A percentile compares a stretch with the other conserved stretches of the same genome.
Evolutionary conservation across 805 yeast species (phyloP).

Genomic region (Nakazawaea pomicola): DNA sequence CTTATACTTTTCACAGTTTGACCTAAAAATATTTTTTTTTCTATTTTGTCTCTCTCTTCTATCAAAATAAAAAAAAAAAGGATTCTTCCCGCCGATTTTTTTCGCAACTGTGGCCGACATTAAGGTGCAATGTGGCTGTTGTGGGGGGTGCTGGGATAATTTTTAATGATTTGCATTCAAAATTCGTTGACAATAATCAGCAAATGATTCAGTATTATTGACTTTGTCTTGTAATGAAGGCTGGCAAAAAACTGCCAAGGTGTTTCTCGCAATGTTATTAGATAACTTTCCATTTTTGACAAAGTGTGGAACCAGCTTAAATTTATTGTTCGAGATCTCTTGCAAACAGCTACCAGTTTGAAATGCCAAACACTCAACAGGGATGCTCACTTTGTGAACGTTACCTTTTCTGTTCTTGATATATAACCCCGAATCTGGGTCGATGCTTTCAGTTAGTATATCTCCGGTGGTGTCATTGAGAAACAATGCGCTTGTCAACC

Average conservation of each 20-base stretch:
- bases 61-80: no score
- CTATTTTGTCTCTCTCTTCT: background rate
- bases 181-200: conserved; percentile 40
- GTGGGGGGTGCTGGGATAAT: background rate
- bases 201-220: conserved; percentile 41
- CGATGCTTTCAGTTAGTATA: conserved; percentile 32
- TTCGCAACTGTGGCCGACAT: background rate
- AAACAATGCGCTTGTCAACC: conserved; percentile 50
- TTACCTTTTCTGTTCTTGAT: conserved; percentile 41
- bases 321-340: conserved; percentile 40
- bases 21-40: no score
- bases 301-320: conserved; percentile 56
- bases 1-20: no score
- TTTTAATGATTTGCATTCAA: conserved; percentile 33
- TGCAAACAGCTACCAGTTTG: conserved; percentile 57
- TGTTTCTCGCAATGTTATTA: conserved; percentile 38
- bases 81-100: no score
- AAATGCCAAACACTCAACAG: conserved; percentile 51
- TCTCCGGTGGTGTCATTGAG: conserved; percentile 31
- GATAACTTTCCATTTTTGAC: conserved; percentile 36
- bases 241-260: conserved; percentile 59
- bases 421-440: conserved; percentile 43
- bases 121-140: no score
- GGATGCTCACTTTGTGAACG: conserved; percentile 46
- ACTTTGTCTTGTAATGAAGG: conserved; percentile 48